Conservation (phyloP, 2,329 filamentous ascomycete genomes). For the Trichoderma endophyticum region DNA sequence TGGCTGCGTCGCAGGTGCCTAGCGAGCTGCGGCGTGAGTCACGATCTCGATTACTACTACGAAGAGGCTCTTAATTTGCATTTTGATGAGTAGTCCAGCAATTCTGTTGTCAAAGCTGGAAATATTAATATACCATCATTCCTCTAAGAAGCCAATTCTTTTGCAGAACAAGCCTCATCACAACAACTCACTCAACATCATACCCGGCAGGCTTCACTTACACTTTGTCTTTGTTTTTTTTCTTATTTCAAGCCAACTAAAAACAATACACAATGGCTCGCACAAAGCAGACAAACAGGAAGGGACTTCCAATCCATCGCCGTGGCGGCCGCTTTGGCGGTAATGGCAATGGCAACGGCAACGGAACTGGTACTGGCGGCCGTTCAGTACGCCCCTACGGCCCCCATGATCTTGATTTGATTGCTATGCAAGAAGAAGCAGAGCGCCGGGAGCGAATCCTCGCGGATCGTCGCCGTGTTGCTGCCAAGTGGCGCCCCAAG, state of each 20-base stretch:
- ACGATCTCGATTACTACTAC: not conserved
- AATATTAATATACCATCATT: not conserved
- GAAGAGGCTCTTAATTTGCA: not conserved
- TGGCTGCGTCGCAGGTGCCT: constrained; percentile 14
- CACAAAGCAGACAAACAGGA: constrained; percentile 10
- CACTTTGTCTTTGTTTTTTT: not conserved
- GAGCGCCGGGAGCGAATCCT: constrained; percentile 38
- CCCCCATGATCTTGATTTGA: constrained; percentile 30
- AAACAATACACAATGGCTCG: constrained; percentile 8
- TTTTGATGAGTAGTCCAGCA: not conserved
- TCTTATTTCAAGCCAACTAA: not conserved
- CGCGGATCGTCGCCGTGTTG: constrained; percentile 34
- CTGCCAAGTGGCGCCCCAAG: constrained; percentile 40
- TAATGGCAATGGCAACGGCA: not conserved
- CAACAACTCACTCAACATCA: not conserved
- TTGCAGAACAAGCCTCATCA: not conserved
- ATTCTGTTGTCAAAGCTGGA: not conserved
- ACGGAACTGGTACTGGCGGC: not conserved
- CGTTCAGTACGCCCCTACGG: constrained; percentile 21
- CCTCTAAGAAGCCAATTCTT: not conserved
- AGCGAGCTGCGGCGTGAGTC: constrained; percentile 12
- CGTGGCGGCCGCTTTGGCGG: constrained; percentile 1
- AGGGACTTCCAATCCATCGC: not conserved
- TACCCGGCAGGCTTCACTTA: not conserved
- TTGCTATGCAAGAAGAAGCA: constrained; percentile 34